Conservation (phyloP, 1,139 yeast species). For the Scheffersomyces titani region DNA sequence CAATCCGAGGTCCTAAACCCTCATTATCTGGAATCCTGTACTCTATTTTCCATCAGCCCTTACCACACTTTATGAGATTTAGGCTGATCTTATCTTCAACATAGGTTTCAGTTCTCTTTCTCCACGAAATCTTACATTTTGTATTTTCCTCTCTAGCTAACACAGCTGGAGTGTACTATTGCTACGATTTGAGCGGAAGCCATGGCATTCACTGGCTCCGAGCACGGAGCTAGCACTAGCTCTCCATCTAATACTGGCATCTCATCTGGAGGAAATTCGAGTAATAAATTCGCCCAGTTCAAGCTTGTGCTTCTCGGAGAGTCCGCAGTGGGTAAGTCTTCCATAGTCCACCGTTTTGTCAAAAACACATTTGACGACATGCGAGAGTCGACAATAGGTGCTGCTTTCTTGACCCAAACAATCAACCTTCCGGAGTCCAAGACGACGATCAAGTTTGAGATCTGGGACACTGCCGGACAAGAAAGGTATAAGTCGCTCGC, state of each 20-base stretch:
- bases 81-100: not conserved
- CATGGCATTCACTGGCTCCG: not conserved
- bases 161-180: not conserved
- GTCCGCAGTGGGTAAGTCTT: slow-evolving; percentile 52
- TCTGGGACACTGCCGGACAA: slow-evolving; percentile 59
- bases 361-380: slow-evolving; percentile 88
- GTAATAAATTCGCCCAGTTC: slow-evolving; percentile 38
- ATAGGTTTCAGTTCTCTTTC: not conserved
- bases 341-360: slow-evolving; percentile 47
- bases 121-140: not conserved
- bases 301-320: slow-evolving; percentile 49
- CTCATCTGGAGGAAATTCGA: not conserved
- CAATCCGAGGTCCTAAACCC: no score
- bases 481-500: slow-evolving; percentile 49
- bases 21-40: no score
- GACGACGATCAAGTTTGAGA: slow-evolving; percentile 38
- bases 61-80: not conserved
- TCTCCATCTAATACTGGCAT: not conserved
- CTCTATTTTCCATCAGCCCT: no score
- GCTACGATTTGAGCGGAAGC: not conserved
- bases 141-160: not conserved
- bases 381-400: slow-evolving; percentile 95
- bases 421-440: slow-evolving; percentile 21
- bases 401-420: slow-evolving; percentile 95
- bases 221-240: not conserved